Percentiles rank a stretch among this genome's conserved stretches.
Evolutionary conservation across 2,329 filamentous ascomycete genomes (phyloP).

Genomic region (Ilyonectria mors-panacis): DNA sequence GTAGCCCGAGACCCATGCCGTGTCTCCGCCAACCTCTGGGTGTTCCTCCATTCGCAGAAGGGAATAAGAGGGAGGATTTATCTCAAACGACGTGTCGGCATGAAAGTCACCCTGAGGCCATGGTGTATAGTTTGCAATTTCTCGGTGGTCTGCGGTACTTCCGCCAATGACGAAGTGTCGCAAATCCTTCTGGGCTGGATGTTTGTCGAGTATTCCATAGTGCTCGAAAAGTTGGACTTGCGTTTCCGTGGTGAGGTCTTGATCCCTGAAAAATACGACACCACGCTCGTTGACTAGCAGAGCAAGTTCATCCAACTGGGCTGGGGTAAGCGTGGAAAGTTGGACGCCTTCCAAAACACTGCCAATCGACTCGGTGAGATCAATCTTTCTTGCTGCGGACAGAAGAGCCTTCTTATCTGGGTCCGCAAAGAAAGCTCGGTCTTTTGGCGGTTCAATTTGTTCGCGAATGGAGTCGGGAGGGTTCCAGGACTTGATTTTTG

Average conservation of each 20-base stretch:
- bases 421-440: constrained; percentile 59
- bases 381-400: constrained; percentile 54
- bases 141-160: constrained; percentile 61
- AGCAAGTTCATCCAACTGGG: constrained; percentile 66
- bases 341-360: constrained; percentile 58
- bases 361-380: constrained; percentile 62
- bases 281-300: constrained; percentile 62
- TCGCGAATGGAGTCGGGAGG: constrained; percentile 24
- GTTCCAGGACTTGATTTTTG: constrained; percentile 55
- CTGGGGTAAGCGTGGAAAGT: constrained; percentile 59
- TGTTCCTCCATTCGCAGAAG: constrained; percentile 67
- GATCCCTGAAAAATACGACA: constrained; percentile 64
- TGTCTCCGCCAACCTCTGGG: constrained; percentile 63
- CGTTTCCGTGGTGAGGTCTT: constrained; percentile 59
- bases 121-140: constrained; percentile 59
- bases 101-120: constrained; percentile 57
- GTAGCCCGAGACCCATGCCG: constrained; percentile 63
- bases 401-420: constrained; percentile 61
- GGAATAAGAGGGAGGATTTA: constrained; percentile 66
- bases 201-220: constrained; percentile 63
- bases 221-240: constrained; percentile 63
- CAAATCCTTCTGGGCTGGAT: constrained; percentile 59
- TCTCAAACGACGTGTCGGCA: constrained; percentile 65
- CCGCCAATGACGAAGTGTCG: constrained; percentile 61
- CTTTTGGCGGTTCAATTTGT: constrained; percentile 34